These are phyloP conservation scores for Plectranthus barbatus DNA, from an alignment of 257 asterid species.

Conservation along the genomic window DNA sequence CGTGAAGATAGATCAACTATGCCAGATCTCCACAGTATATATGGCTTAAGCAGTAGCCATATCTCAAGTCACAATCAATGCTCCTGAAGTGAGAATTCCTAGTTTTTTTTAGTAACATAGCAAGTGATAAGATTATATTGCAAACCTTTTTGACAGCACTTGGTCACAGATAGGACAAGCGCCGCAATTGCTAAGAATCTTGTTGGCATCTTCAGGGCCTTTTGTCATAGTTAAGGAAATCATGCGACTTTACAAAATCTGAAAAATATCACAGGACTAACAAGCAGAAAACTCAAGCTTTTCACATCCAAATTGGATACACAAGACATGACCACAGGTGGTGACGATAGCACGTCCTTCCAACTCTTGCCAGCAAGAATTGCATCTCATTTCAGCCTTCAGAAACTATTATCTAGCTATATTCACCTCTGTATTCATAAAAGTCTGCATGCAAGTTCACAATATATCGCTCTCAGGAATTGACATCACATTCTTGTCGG, in stretches of 20 bases:
- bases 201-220: slow-evolving; percentile 78
- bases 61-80: neutral
- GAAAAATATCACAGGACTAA: neutral
- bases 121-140: neutral
- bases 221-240: slow-evolving; percentile 46
- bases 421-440: neutral
- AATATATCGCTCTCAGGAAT: neutral
- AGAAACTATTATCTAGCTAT: slow-evolving; percentile 2
- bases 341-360: slow-evolving; percentile 84
- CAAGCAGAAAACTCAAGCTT: neutral
- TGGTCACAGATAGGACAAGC: slow-evolving; percentile 94
- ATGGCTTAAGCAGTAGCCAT: neutral
- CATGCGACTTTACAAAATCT: slow-evolving; percentile 10
- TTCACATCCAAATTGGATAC: slow-evolving; percentile 44
- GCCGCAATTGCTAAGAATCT: slow-evolving; percentile 68
- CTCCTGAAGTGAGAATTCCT: neutral
- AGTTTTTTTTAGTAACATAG: neutral
- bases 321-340: slow-evolving; percentile 83
- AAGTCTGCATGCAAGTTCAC: slow-evolving; percentile 14
- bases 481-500: slow-evolving; percentile 8
- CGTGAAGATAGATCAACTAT: neutral
- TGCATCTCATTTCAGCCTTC: slow-evolving; percentile 74
- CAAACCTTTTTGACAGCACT: slow-evolving; percentile 87
- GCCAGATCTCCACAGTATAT: neutral
- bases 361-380: slow-evolving; percentile 92